Evolutionary conservation across 179 eudicot species (phyloP).

Genomic region (Spinacia oleracea): DNA sequence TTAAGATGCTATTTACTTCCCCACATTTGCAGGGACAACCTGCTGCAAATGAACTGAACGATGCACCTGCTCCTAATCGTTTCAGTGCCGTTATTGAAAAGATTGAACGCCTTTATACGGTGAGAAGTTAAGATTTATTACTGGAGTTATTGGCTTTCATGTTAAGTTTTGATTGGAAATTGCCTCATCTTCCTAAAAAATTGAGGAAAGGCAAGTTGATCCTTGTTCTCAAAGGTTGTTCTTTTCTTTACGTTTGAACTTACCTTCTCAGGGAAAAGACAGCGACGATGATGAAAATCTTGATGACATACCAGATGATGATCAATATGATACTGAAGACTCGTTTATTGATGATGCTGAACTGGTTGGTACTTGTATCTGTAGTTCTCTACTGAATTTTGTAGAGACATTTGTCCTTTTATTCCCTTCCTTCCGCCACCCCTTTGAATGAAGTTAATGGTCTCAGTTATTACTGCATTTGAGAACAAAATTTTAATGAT

Average conservation of each 20-base stretch:
- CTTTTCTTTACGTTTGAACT: constrained; percentile 5
- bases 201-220: background rate
- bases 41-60: constrained; percentile 52
- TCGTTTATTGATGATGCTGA: constrained; percentile 95
- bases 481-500: background rate
- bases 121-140: constrained; percentile 28
- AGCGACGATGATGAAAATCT: constrained; percentile 96
- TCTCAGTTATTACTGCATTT: background rate
- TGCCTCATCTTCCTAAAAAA: background rate
- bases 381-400: constrained; percentile 8
- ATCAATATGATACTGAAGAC: constrained; percentile 97
- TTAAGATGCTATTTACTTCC: constrained; percentile 10
- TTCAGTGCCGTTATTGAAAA: constrained; percentile 88
- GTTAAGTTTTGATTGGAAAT: constrained; percentile 2
- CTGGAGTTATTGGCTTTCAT: background rate
- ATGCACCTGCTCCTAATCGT: constrained; percentile 72
- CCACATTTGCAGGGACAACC: constrained; percentile 46
- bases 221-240: background rate
- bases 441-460: background rate
- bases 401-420: background rate
- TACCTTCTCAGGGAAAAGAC: constrained; percentile 64
- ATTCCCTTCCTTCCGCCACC: too few relatives aligned
- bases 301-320: constrained; percentile 82
- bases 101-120: constrained; percentile 92
- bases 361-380: constrained; percentile 59